These are phyloP conservation scores for Cudoniella acicularis DNA, from an alignment of 495 filamentous ascomycete species.

Conservation along the genomic window DNA sequence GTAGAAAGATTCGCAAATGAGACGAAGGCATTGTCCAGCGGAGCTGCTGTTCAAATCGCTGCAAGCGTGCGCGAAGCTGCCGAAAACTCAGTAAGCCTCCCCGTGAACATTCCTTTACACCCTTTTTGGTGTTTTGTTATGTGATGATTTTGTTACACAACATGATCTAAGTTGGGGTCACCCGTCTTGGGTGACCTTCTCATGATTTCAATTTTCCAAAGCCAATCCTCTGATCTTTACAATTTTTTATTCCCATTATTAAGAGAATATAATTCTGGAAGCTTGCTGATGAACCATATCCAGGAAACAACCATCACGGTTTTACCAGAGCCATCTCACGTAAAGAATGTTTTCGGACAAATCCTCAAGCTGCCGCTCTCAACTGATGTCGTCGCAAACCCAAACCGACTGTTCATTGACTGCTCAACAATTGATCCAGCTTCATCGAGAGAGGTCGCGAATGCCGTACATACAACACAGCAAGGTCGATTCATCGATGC, in stretches of 20 bases:
- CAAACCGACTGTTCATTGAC: conserved; percentile 70
- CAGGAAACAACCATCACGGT: conserved; percentile 78
- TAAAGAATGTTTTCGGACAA: conserved; percentile 64
- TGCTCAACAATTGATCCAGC: conserved; percentile 83
- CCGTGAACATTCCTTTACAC: too few species aligned
- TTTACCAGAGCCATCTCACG: conserved; percentile 75
- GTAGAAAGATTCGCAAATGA: conserved; percentile 59
- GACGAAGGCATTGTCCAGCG: conserved; percentile 42
- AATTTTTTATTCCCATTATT: conserved; percentile 59
- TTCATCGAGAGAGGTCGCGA: conserved; percentile 65
- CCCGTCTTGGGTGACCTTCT: conserved; percentile 38
- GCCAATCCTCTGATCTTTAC: conserved; percentile 66
- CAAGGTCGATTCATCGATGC: conserved; percentile 68
- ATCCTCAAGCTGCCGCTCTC: conserved; percentile 53
- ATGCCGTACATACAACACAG: conserved; percentile 51
- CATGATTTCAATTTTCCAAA: conserved; percentile 53
- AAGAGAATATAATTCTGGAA: background rate
- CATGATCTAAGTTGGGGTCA: conserved; percentile 59
- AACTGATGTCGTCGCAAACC: conserved; percentile 21
- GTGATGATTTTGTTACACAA: conserved; percentile 52
- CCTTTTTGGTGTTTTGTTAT: too few species aligned
- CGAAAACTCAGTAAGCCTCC: conserved; percentile 67
- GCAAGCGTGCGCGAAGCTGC: conserved; percentile 57
- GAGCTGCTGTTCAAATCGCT: conserved; percentile 53
- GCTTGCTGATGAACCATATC: conserved; percentile 3